Percentiles rank a stretch among this genome's conserved stretches.
phyloP scores from a whole-genome alignment of 208 protist genomes.

The Novymonas esmeraldas region DNA sequence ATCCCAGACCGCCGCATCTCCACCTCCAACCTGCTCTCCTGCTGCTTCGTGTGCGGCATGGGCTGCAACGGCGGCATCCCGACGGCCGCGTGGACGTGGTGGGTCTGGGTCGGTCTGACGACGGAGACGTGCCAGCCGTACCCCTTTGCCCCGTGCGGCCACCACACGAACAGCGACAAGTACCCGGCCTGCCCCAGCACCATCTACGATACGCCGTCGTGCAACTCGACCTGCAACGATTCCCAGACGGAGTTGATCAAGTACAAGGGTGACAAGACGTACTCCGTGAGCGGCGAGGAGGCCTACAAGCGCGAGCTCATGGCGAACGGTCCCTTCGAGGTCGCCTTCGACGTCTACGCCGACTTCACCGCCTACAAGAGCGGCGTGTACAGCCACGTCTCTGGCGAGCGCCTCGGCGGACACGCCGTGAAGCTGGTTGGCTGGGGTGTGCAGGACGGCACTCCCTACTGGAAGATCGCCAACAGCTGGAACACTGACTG shows the following conservation, averaged over 20 bases:
- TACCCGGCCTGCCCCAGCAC: constrained; percentile 68
- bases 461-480: constrained; percentile 89
- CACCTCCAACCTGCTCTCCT: constrained; percentile 77
- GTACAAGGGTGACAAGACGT: constrained; percentile 60
- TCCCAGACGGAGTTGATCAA: constrained; percentile 28
- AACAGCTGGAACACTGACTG: constrained; percentile 92
- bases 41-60: constrained; percentile 77
- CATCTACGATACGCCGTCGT: constrained; percentile 78
- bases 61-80: constrained; percentile 89
- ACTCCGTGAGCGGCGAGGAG: constrained; percentile 56
- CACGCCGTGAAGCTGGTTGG: constrained; percentile 90
- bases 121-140: constrained; percentile 86
- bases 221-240: constrained; percentile 66
- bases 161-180: constrained; percentile 60
- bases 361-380: constrained; percentile 91
- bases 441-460: constrained; percentile 78
- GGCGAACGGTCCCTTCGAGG: constrained; percentile 87
- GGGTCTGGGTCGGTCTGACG: constrained; percentile 59
- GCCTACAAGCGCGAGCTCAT: constrained; percentile 86
- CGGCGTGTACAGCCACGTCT: constrained; percentile 90
- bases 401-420: constrained; percentile 65
- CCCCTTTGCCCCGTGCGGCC: constrained; percentile 71
- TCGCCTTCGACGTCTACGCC: constrained; percentile 88
- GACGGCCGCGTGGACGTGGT: constrained; percentile 72
- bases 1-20: constrained; percentile 60